Base-by-base conservation (phyloP, 1,284 basidiomycete species). In the Puccinia brachypodii region DNA sequence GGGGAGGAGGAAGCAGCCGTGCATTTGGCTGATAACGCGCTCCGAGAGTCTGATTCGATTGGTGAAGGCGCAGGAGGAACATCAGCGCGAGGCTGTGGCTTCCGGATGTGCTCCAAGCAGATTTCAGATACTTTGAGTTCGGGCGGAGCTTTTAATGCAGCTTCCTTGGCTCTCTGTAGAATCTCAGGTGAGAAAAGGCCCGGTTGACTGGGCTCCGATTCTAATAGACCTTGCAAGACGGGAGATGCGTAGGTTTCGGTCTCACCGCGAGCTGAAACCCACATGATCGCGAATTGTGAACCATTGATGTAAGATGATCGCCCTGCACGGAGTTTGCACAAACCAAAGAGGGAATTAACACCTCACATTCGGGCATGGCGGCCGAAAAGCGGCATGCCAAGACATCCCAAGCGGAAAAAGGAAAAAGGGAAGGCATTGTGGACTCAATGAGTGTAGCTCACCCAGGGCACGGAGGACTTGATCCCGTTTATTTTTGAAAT, bases 401-500 rank as follows among this genome's bases (percentile, higher is more conserved):
- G 40, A 36, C 56, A 38, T 69, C 22, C 38, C 25, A 69, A n/a
- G 22, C 31, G 22, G 53, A 71, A 72, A 73, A 47, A 74, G 58
- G 53, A 79, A 62, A 69, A 64, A 60, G 44, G 44, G 44, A 33
- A 42, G 14, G 8, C 25, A n/a, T n/a, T n/a, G n/a, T 69, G 38
- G 16, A 42, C 33, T 44, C 25, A 31, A 4, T 11, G 7, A 76
- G 22, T 53, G 56, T 66, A 38, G 47, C 72, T 53, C 44, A 83
- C 89, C 89, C 22, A 89, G 87, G 0, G 87, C 86, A 42, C 88
- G 87, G 0, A 89, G 86, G 82, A 89, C 88, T 79, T 89, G 87
- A 83, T 89, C 89, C 82, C 89, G 87, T 83, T 89, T 89, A 81
- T 88, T 87, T 84, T 89, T 89, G 86, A 87, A 89, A 84, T 89